phyloP scores from a whole-genome alignment of 331 rosid species.

The Malus hybrid region DNA sequence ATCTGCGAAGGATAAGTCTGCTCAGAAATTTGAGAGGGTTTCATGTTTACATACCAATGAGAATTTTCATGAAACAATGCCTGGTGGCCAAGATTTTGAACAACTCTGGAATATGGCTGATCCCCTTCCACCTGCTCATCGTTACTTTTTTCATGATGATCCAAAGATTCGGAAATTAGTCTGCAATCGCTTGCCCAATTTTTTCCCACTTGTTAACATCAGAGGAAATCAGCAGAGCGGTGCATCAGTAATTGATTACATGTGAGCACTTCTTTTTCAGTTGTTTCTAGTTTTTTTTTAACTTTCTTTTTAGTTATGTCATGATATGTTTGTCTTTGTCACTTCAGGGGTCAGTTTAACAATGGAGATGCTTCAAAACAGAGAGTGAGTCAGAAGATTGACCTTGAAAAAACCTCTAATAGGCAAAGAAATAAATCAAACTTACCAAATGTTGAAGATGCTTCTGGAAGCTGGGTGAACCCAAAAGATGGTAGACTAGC shows the following conservation, averaged over 20 bases:
- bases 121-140: conserved; percentile 62
- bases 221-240: conserved; percentile 38
- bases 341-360: conserved; percentile 76
- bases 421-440: conserved; percentile 20
- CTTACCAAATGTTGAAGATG: conserved; percentile 22
- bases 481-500: conserved; percentile 39
- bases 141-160: conserved; percentile 67
- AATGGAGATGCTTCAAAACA: conserved; percentile 46
- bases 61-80: conserved; percentile 12
- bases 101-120: conserved; percentile 29
- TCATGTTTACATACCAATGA: background rate
- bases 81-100: conserved; percentile 28
- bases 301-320: background rate
- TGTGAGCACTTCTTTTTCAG: conserved; percentile 29
- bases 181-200: conserved; percentile 41
- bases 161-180: conserved; percentile 58
- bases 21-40: conserved; percentile 19
- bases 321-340: conserved; percentile 8
- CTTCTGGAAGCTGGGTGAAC: conserved; percentile 59
- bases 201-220: conserved; percentile 37
- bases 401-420: background rate
- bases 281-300: conserved; percentile 4
- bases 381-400: conserved; percentile 25
- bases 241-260: conserved; percentile 67
- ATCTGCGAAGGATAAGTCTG: conserved; percentile 26